A percentile compares a stretch with the other conserved stretches of the same genome.
Evolutionary conservation across 495 filamentous ascomycete species (phyloP).

Genomic region (Astrothelium subdiscretum): DNA sequence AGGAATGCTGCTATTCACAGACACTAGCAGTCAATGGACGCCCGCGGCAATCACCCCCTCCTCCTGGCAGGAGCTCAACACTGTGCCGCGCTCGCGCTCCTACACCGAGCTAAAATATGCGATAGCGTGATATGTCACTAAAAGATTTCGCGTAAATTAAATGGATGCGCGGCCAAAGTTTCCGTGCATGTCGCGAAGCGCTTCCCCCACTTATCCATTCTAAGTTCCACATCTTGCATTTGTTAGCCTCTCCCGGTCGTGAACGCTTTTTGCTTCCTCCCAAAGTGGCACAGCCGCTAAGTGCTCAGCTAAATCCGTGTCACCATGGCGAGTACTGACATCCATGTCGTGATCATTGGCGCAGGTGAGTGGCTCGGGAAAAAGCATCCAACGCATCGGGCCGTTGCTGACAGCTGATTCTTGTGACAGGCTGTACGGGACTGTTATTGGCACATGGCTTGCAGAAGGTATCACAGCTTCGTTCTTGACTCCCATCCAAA

Average conservation of each 20-base stretch:
- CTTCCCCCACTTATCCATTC: not conserved
- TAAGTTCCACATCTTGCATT: not conserved
- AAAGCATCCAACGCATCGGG: not conserved
- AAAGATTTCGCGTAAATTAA: not conserved
- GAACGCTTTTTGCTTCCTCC: not conserved
- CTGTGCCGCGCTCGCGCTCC: too few relatives aligned
- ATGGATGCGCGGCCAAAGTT: too few relatives aligned
- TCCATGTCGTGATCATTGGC: constrained; percentile 8
- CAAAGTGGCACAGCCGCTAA: not conserved
- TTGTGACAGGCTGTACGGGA: constrained; percentile 1
- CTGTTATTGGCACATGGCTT: not conserved
- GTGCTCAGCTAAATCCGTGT: not conserved
- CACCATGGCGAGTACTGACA: constrained; percentile 2
- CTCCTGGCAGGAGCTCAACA: too few relatives aligned
- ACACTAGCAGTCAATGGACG: too few relatives aligned
- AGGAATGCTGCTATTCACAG: not conserved
- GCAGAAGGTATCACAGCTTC: not conserved
- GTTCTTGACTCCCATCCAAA: not conserved
- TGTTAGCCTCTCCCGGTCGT: not conserved
- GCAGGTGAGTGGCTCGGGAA: constrained; percentile 1
- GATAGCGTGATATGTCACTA: not conserved
- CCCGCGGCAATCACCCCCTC: too few relatives aligned
- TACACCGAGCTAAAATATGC: too few relatives aligned
- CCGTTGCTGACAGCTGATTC: not conserved
- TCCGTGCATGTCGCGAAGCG: not conserved